A percentile compares a stretch with the other conserved stretches of the same genome.
Conservation (phyloP, 345 rosid species). For the Euphorbia lathyris region DNA sequence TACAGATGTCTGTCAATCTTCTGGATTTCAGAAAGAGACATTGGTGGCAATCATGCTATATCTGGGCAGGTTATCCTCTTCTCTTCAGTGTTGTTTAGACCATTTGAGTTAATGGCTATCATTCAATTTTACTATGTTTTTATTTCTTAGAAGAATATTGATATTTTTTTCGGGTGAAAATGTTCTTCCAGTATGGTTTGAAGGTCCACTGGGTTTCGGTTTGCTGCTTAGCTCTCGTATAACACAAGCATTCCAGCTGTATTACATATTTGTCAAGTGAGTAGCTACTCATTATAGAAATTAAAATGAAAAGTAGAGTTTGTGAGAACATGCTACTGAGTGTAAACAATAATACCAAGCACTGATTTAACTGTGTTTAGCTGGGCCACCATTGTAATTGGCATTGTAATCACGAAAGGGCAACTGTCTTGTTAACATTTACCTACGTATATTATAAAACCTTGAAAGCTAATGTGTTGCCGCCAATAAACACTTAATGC, state of each 20-base stretch:
- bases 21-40: slow-evolving; percentile 42
- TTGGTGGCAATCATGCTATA: slow-evolving; percentile 79
- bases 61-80: slow-evolving; percentile 74
- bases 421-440: neutral
- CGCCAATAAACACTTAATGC: too few species aligned
- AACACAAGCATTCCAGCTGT: slow-evolving; percentile 78
- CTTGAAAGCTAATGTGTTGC: too few species aligned
- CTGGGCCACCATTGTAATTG: neutral
- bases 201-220: slow-evolving; percentile 94
- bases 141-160: neutral
- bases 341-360: too few species aligned
- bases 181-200: slow-evolving; percentile 64
- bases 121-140: neutral
- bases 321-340: neutral
- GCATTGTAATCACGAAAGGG: neutral
- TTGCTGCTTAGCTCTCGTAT: slow-evolving; percentile 83
- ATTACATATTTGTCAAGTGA: slow-evolving; percentile 80
- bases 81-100: slow-evolving; percentile 4
- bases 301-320: neutral
- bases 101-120: neutral
- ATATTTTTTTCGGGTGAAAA: slow-evolving; percentile 11
- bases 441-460: too few species aligned
- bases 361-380: neutral
- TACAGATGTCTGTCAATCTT: slow-evolving; percentile 58
- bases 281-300: slow-evolving; percentile 10